Evolutionary conservation across 768 basidiomycete species (phyloP).

Genomic region (Scleroderma citrinum): DNA sequence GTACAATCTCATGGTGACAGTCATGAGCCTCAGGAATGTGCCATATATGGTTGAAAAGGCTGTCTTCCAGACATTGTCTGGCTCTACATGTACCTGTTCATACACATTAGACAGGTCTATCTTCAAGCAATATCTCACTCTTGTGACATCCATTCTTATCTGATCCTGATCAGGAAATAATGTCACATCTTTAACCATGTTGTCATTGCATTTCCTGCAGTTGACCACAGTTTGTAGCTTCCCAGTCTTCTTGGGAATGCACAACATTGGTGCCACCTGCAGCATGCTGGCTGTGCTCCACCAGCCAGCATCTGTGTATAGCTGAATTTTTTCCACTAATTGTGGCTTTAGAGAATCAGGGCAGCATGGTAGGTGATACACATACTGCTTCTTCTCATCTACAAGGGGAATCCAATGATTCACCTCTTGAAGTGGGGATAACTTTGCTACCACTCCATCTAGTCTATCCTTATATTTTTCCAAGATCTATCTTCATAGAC

Average conservation of each 20-base stretch:
- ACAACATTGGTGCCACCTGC: conserved; percentile 13
- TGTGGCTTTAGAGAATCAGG: background rate
- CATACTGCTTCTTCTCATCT: conserved; percentile 12
- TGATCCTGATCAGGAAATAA: conserved; percentile 10
- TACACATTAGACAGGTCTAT: conserved; percentile 39
- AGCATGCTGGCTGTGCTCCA: conserved; percentile 16
- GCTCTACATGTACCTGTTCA: conserved; percentile 34
- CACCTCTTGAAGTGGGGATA: background rate
- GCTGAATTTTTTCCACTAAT: background rate
- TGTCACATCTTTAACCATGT: conserved; percentile 29
- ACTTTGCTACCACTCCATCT: background rate
- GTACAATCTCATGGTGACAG: conserved; percentile 2
- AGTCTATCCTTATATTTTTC: background rate
- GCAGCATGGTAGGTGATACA: background rate
- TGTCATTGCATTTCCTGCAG: conserved; percentile 32
- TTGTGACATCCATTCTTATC: conserved; percentile 30
- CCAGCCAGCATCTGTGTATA: conserved; percentile 30
- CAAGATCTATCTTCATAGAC: background rate
- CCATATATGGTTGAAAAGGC: conserved; percentile 23
- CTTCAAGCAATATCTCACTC: conserved; percentile 30
- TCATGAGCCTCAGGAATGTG: conserved; percentile 25
- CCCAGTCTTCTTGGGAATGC: conserved; percentile 29
- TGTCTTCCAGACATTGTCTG: conserved; percentile 22
- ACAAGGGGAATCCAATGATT: background rate
- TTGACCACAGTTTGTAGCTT: conserved; percentile 32